phyloP scores from a whole-genome alignment of 352 stramenopile species.

The Pythium oligandrum region DNA sequence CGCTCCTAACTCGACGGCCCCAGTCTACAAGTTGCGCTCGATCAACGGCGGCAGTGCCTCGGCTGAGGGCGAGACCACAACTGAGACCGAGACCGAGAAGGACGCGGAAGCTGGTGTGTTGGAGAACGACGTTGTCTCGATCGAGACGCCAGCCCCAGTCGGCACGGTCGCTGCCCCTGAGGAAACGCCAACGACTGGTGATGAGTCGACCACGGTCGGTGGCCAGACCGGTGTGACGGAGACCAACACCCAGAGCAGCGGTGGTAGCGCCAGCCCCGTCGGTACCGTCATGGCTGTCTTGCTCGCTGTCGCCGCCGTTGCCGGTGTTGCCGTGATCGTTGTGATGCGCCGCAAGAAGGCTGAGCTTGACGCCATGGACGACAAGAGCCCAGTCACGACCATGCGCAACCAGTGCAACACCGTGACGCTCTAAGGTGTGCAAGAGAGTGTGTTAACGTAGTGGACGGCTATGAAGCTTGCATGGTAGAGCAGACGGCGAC shows the following conservation, averaged over 20 bases:
- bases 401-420: neutral
- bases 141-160: constrained; percentile 2
- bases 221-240: constrained; percentile 4
- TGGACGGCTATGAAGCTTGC: no score
- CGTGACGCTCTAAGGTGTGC: no score
- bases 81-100: no score
- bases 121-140: neutral
- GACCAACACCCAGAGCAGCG: constrained; percentile 13
- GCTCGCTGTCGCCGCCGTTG: constrained; percentile 13
- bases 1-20: neutral
- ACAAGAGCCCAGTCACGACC: constrained; percentile 23
- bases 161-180: constrained; percentile 2
- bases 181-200: constrained; percentile 1
- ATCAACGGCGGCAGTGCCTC: neutral
- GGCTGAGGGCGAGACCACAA: no score
- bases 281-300: constrained; percentile 10
- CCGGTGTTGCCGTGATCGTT: constrained; percentile 23
- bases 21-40: neutral
- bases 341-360: constrained; percentile 28
- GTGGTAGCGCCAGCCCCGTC: neutral
- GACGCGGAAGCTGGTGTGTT: neutral
- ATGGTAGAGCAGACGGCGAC: no score
- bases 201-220: constrained; percentile 1
- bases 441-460: no score
- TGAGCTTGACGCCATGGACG: constrained; percentile 20